Evolutionary conservation across 2,329 filamentous ascomycete species (phyloP), one percentile per base, ranked within the genome.

Genomic region (Colletotrichum sp.): DNA sequence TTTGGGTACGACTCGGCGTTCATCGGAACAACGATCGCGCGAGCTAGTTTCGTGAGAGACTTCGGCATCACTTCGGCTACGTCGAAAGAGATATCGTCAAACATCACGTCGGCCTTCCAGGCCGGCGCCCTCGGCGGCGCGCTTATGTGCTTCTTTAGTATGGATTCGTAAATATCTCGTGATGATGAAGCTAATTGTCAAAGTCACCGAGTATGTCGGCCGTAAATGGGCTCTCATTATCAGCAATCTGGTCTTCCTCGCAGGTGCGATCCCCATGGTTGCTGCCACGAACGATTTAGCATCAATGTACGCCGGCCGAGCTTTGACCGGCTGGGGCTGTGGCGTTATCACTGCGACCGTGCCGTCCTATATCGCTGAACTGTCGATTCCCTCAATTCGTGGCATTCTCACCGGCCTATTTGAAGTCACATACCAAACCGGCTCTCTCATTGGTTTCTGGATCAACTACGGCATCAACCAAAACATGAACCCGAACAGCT

Each of bases 301-400:
- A 2, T 84, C 85, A 7, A 90, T 92, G 77, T 88, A 77, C 88
- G 80, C 87, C 87, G 71, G 92, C 1, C 89, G 92, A 13, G 89
- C 90, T 77, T 84, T 92, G 39, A 90, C 89, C 3, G 90, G 91
- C 2, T 87, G 90, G 80, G 90, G 89, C 24, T 88, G 91, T 62
- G 91, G 90, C n/a, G 82, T 90, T 55, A 86, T 91, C 80, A 89
- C 88, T 10, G 91, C 90, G 80, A 90, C 89, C 8, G 90, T 93
- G 4, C 92, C 92, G 5, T 88, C 91, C 39, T 94, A 94, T 80
- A 91, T 93, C 74, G 90, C 91, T 12, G 92, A 94, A 80, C 89
- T 90, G 70, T 91, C 92, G 0, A 87, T 91, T 78, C 88, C 91
- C 1, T 89, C 88, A 3, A 91, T 89, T 69, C 88, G 92, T 79